A percentile compares a stretch with the other conserved stretches of the same genome.
These are phyloP conservation scores for Glarea lozoyensis DNA, from an alignment of 495 filamentous ascomycete species.

Conservation along the genomic window DNA sequence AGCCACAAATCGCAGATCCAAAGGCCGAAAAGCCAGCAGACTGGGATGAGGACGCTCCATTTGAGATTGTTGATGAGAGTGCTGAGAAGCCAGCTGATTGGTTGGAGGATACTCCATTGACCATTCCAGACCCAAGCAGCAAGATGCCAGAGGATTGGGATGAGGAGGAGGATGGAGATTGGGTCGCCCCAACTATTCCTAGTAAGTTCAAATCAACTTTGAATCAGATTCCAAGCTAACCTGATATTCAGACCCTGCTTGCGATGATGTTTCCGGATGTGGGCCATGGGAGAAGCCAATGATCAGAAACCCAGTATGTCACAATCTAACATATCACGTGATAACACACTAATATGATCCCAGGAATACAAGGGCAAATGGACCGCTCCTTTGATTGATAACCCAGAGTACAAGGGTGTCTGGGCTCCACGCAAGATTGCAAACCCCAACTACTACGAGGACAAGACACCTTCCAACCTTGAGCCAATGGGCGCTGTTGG, in stretches of 20 bases:
- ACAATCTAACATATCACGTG: no score
- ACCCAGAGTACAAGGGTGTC: constrained; percentile 95
- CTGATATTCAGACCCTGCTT: no score
- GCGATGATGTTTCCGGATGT: constrained; percentile 85
- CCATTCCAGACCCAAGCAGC: constrained; percentile 89
- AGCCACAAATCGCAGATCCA: constrained; percentile 81
- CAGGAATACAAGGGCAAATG: constrained; percentile 99
- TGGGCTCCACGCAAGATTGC: constrained; percentile 94
- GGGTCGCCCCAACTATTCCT: constrained; percentile 67
- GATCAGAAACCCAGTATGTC: constrained; percentile 90
- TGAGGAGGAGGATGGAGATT: constrained; percentile 99
- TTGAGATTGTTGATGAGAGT: constrained; percentile 88
- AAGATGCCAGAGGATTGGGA: constrained; percentile 99
- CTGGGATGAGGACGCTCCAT: constrained; percentile 98
- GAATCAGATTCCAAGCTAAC: no score
- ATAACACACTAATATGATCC: constrained; percentile 87
- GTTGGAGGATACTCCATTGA: constrained; percentile 84
- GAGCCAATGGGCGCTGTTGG: constrained; percentile 96
- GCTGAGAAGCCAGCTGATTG: constrained; percentile 91
- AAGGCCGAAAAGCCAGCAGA: constrained; percentile 94
- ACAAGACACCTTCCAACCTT: constrained; percentile 92
- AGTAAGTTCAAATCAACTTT: no score
- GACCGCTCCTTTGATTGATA: constrained; percentile 88
- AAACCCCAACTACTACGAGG: constrained; percentile 96
- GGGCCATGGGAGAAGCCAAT: constrained; percentile 86